Conservation (phyloP, 2,329 filamentous ascomycete genomes). For the Ophiostoma australiae region DNA sequence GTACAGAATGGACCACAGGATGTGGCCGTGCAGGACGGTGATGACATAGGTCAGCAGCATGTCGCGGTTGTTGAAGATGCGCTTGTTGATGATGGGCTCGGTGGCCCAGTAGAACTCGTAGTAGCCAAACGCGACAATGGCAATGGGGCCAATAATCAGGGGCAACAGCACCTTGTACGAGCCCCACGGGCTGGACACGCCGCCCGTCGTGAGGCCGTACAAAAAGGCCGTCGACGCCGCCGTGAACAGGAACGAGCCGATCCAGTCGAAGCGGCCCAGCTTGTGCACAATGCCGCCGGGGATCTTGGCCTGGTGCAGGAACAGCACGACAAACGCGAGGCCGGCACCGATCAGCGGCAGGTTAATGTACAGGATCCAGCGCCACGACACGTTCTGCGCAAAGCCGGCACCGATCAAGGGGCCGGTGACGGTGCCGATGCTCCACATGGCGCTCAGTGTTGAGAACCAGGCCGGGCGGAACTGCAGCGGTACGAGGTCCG, state of each 20-base stretch:
- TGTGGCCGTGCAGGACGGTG: constrained; percentile 54
- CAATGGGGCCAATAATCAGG: constrained; percentile 40
- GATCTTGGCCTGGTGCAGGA: constrained; percentile 37
- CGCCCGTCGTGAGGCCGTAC: constrained; percentile 43
- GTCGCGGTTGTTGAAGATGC: constrained; percentile 42
- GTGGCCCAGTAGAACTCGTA: constrained; percentile 26
- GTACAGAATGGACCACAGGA: constrained; percentile 52
- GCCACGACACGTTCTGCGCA: constrained; percentile 29
- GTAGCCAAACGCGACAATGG: constrained; percentile 31
- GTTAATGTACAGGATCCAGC: constrained; percentile 43
- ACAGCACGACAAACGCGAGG: constrained; percentile 27
- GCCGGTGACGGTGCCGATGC: constrained; percentile 29
- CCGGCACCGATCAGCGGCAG: constrained; percentile 37
- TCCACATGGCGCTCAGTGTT: constrained; percentile 27
- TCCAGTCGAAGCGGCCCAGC: constrained; percentile 40
- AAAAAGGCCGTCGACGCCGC: constrained; percentile 39
- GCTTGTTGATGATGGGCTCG: constrained; percentile 39
- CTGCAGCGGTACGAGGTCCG: constrained; percentile 33
- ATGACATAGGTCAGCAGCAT: constrained; percentile 36
- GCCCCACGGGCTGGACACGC: constrained; percentile 41
- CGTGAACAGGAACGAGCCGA: constrained; percentile 43
- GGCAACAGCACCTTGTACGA: constrained; percentile 39
- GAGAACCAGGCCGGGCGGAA: constrained; percentile 30
- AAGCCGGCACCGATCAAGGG: constrained; percentile 31
- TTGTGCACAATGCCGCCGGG: constrained; percentile 34